Evolutionary conservation across 208 protist genomes (phyloP).

Genomic region (Wallacemonas sp.): DNA sequence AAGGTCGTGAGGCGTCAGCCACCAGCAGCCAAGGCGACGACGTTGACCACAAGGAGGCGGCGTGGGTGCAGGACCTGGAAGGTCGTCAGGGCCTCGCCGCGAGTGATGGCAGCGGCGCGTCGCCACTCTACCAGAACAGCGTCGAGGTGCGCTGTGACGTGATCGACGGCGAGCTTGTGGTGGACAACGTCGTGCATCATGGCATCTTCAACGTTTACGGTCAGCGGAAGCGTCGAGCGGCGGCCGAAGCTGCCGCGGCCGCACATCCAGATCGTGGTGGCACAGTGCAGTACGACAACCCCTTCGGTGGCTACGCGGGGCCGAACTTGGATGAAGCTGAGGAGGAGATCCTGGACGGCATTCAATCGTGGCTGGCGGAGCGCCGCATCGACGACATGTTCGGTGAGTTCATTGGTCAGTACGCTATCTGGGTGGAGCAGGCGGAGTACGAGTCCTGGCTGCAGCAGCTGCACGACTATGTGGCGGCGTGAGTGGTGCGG

Average conservation of each 20-base stretch:
- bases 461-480: slow-evolving; percentile 78
- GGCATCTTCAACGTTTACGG: slow-evolving; percentile 17
- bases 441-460: slow-evolving; percentile 87
- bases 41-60: background rate
- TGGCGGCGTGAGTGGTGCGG: slow-evolving; percentile 56
- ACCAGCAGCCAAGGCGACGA: background rate
- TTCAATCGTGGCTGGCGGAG: slow-evolving; percentile 81
- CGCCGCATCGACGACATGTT: slow-evolving; percentile 79
- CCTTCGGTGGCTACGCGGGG: slow-evolving; percentile 71
- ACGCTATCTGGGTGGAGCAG: slow-evolving; percentile 83
- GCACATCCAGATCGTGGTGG: slow-evolving; percentile 5
- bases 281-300: slow-evolving; percentile 55
- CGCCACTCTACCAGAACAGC: slow-evolving; percentile 56
- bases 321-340: slow-evolving; percentile 78
- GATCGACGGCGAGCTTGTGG: slow-evolving; percentile 74
- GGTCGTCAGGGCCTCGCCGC: background rate
- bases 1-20: background rate
- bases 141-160: slow-evolving; percentile 77
- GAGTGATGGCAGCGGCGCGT: background rate
- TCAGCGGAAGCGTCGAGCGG: background rate
- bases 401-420: slow-evolving; percentile 78
- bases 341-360: slow-evolving; percentile 77
- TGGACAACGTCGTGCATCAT: slow-evolving; percentile 74
- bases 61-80: slow-evolving; percentile 4
- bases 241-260: background rate